Percentiles rank a stretch among this genome's conserved stretches.
Conservation (phyloP, 768 basidiomycete species). For the Dendrothele bispora region DNA sequence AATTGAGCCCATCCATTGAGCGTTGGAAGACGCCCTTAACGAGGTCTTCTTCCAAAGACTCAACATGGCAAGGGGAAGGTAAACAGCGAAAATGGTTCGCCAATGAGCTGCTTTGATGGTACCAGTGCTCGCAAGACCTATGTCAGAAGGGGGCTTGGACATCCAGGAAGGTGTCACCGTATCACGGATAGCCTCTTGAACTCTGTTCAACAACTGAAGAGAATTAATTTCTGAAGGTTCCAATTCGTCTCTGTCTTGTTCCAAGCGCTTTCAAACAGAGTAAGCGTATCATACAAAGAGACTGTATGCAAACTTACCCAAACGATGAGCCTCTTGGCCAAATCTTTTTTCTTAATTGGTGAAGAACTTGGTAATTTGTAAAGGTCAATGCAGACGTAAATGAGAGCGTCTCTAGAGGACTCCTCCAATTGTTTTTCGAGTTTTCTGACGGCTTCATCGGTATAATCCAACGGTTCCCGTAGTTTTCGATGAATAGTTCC, state of each 20-base stretch:
- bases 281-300: too few species aligned
- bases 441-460: too few species aligned
- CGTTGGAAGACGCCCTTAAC: neutral
- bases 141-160: conserved; percentile 4
- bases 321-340: neutral
- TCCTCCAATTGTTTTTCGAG: neutral
- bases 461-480: neutral
- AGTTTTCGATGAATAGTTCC: neutral
- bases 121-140: conserved; percentile 14
- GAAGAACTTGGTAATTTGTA: neutral
- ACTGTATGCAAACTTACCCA: neutral
- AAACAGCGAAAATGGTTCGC: conserved; percentile 10
- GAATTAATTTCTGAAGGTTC: neutral
- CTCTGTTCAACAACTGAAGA: neutral
- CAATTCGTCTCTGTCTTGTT: neutral
- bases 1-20: neutral
- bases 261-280: neutral
- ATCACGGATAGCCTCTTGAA: conserved; percentile 3
- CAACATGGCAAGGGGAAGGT: conserved; percentile 21
- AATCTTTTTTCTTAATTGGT: neutral
- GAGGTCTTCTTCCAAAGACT: conserved; percentile 15
- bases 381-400: conserved; percentile 1
- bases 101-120: conserved; percentile 27
- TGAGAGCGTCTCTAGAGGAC: neutral
- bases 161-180: conserved; percentile 7